Percentiles rank a stretch among this genome's conserved stretches.
Evolutionary conservation across 495 filamentous ascomycete species (phyloP).

Genomic region (Articulospora tetracladia): DNA sequence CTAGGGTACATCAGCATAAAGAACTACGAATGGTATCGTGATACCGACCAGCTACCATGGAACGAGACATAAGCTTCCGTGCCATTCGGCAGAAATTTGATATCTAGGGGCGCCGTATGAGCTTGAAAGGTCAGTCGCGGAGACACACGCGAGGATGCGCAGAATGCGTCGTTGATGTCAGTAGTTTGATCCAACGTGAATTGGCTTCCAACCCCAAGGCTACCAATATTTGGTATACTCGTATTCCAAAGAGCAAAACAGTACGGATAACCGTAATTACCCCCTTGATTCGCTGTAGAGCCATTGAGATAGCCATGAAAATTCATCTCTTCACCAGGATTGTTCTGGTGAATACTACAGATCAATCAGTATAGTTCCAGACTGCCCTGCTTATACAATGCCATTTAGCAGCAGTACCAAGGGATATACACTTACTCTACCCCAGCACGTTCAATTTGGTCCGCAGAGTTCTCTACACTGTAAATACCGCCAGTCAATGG

Average conservation of each 20-base stretch:
- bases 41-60: constrained; percentile 49
- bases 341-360: constrained; percentile 55
- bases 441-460: constrained; percentile 53
- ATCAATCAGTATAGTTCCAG: not conserved
- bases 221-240: constrained; percentile 40
- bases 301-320: constrained; percentile 58
- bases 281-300: constrained; percentile 29
- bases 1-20: constrained; percentile 17
- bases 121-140: constrained; percentile 54
- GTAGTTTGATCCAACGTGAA: constrained; percentile 41
- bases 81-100: constrained; percentile 44
- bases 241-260: constrained; percentile 64
- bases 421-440: constrained; percentile 30
- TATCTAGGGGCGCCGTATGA: constrained; percentile 59
- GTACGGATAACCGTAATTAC: constrained; percentile 65
- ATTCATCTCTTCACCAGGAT: constrained; percentile 74
- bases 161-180: constrained; percentile 44
- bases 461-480: constrained; percentile 70
- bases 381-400: no score
- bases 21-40: not conserved
- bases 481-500: constrained; percentile 52
- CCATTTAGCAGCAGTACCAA: no score
- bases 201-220: constrained; percentile 44
- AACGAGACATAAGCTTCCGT: constrained; percentile 45
- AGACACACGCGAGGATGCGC: constrained; percentile 32